Base-by-base conservation (phyloP, 192 early-diverging fungal genomes). In the Coemansia sp. region DNA sequence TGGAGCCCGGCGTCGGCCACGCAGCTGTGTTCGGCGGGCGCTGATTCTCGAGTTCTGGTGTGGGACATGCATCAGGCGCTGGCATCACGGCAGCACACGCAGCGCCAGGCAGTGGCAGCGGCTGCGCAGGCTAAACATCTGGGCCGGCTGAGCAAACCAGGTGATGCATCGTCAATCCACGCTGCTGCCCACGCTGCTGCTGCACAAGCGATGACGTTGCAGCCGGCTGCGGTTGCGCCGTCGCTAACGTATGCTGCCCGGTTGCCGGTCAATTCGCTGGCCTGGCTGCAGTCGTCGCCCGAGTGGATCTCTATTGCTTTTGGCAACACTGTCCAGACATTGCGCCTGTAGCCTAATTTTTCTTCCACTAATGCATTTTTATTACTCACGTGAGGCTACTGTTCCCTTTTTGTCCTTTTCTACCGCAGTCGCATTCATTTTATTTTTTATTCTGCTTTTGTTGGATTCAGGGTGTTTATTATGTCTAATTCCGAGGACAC, bases 301-400 rank as follows among this genome's bases (percentile, higher is more conserved):
- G 91, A 95, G 15, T 98, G 95, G 94, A 83, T 98, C 29, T 94
- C 87, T 17, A 87, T 98, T 66, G 90, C 88, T 1, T 91, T 87
- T 83, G 95, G 93, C 25, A 82, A 84, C 50, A 90, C 86, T 5
- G 87, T 98, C 22, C 92, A 96, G 70, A 90, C 93, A 1, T 74
- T 98, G 55, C 79, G 90, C 41, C 81, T 95, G 38, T 95, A 85
- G 63, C 17, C 12, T 1, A 45, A 15, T n/a, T 45, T 45, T n/a
- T 45, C 3, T 6, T 41, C 37, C 10, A 38, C 37, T 38, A 8
- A 4, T 45, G 41, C 41, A 15, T 45, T 12, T 45, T 12, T n/a
- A 45, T 45, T 12, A n/a, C 14, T 45, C 41, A n/a, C 15, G 41
- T 45, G 41, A n/a, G 41, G 4, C 15, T 14, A n/a, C 41, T 15